phyloP scores from a whole-genome alignment of 116 monocot genomes.

The Zostera marina region DNA sequence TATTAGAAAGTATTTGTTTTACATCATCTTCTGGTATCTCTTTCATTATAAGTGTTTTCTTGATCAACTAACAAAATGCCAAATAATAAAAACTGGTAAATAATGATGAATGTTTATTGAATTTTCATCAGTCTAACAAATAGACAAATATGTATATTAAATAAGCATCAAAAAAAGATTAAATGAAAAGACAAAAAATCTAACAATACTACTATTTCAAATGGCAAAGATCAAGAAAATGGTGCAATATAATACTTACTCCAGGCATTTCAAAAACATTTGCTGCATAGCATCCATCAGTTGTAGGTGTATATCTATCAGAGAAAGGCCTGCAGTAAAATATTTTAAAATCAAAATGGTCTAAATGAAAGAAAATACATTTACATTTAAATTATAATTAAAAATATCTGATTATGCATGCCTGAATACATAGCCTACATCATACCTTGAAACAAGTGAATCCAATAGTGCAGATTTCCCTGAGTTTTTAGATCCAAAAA shows the following conservation, averaged over 20 bases:
- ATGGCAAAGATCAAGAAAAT: neutral
- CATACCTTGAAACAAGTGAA: slow-evolving; percentile 65
- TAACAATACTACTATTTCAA: no score
- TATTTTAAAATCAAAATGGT: neutral
- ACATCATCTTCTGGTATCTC: slow-evolving; percentile 84
- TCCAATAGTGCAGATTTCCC: slow-evolving; percentile 77
- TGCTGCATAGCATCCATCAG: slow-evolving; percentile 42
- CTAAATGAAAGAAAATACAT: neutral
- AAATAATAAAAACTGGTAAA: neutral
- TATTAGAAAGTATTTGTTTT: slow-evolving; percentile 38
- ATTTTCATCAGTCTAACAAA: neutral
- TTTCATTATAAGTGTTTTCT: slow-evolving; percentile 82
- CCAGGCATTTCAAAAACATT: slow-evolving; percentile 64
- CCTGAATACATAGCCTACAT: neutral
- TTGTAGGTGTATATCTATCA: slow-evolving; percentile 54
- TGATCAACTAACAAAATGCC: slow-evolving; percentile 26
- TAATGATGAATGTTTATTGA: neutral
- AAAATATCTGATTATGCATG: neutral
- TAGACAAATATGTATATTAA: neutral
- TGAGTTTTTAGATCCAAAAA: slow-evolving; percentile 78
- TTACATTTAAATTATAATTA: neutral
- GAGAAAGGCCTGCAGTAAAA: slow-evolving; percentile 37
- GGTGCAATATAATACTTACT: slow-evolving; percentile 26
- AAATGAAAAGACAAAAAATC: no score
- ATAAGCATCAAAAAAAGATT: neutral